Conservation (phyloP, 2,329 filamentous ascomycete genomes). For the Cercospora citrullina region DNA sequence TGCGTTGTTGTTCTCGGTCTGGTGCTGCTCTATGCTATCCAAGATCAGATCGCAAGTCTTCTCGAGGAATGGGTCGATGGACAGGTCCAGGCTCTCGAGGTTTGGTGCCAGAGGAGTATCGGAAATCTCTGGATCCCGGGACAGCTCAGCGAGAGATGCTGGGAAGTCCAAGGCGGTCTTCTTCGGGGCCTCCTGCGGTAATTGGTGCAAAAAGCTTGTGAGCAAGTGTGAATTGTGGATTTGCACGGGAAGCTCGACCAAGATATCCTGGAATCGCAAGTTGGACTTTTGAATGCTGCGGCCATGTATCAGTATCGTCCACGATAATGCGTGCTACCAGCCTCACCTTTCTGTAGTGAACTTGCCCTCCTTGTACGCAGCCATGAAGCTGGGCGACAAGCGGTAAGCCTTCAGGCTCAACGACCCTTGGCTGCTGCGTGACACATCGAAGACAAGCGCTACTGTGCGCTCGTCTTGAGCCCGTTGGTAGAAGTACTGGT, state of each 20-base stretch:
- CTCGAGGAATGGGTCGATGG: constrained; percentile 95
- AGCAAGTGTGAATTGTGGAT: constrained; percentile 98
- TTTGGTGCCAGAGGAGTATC: constrained; percentile 76
- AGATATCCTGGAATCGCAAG: constrained; percentile 88
- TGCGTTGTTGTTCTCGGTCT: constrained; percentile 99
- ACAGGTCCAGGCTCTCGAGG: constrained; percentile 84
- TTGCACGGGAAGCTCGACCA: constrained; percentile 83
- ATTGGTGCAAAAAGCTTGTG: constrained; percentile 90
- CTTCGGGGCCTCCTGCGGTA: constrained; percentile 67
- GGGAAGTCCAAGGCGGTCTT: constrained; percentile 68
- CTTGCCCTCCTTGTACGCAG: constrained; percentile 92
- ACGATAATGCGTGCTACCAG: background rate
- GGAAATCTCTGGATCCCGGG: constrained; percentile 60
- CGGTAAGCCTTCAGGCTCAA: constrained; percentile 89
- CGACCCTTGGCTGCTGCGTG: constrained; percentile 88
- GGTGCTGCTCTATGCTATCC: constrained; percentile 95
- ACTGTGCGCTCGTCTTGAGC: constrained; percentile 83
- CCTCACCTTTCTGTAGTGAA: constrained; percentile 92
- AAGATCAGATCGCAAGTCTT: constrained; percentile 96
- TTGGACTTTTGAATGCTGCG: constrained; percentile 88
- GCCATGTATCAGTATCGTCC: constrained; percentile 27
- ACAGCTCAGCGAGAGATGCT: constrained; percentile 74
- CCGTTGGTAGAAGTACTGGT: constrained; percentile 96
- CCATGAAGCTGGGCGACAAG: constrained; percentile 82
- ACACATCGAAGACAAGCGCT: constrained; percentile 91